These are phyloP conservation scores for Talinum fruticosum DNA, from an alignment of 148 eudicot species.

Conservation along the genomic window DNA sequence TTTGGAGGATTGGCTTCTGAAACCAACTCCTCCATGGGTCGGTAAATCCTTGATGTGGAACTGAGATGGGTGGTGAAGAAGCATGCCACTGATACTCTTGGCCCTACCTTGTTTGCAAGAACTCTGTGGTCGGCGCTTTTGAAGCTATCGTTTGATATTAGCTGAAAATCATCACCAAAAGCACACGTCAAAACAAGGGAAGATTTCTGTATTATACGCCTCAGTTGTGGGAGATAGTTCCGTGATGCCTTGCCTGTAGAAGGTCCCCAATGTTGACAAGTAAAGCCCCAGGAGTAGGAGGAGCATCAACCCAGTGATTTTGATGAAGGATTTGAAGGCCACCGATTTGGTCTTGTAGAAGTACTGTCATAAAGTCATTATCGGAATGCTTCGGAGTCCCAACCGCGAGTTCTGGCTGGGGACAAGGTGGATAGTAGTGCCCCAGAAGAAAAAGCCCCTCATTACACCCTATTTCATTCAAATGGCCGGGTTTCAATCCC, in stretches of 20 bases:
- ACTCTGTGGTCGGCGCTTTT: too few relatives aligned
- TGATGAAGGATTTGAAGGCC: conserved; percentile 27
- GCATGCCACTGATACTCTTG: too few relatives aligned
- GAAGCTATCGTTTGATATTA: too few relatives aligned
- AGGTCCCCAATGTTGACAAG: conserved; percentile 23
- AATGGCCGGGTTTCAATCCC: conserved; percentile 36
- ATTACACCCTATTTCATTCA: conserved; percentile 31
- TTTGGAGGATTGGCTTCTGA: neutral
- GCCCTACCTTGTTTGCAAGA: too few relatives aligned
- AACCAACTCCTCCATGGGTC: too few relatives aligned
- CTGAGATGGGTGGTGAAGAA: too few relatives aligned
- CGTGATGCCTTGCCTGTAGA: conserved; percentile 20
- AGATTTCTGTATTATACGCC: too few relatives aligned
- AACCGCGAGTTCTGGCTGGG: conserved; percentile 18
- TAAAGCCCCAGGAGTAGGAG: conserved; percentile 18
- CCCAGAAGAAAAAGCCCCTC: conserved; percentile 29
- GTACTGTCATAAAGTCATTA: conserved; percentile 19
- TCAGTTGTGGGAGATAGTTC: too few relatives aligned
- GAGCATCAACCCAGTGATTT: conserved; percentile 29
- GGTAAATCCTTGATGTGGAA: too few relatives aligned
- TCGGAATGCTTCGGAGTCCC: conserved; percentile 23
- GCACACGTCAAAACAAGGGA: too few relatives aligned
- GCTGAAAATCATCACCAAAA: too few relatives aligned
- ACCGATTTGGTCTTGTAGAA: conserved; percentile 31
- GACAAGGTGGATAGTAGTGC: conserved; percentile 50